Evolutionary conservation across 1,139 yeast genomes (phyloP), one percentile per base, ranked within the genome.

Genomic region (Trichomonascaceae sp.): DNA sequence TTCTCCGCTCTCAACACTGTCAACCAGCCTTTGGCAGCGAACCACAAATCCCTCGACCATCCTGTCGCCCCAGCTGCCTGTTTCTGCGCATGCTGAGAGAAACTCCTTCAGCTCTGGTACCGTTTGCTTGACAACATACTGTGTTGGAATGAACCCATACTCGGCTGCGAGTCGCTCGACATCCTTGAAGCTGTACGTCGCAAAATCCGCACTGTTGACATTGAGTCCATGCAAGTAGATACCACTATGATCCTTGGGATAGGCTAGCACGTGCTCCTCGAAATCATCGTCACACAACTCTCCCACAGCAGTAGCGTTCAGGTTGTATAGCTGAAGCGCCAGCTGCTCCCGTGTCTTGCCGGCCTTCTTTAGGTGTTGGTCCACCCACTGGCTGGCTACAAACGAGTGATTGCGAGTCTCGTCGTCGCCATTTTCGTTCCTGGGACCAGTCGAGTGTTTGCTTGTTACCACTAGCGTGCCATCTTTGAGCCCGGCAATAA

Each of bases 1-100:
- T 11, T 6, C 23, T 11, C 23, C 23, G n/a, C n/a, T n/a, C 11
- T 51, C 54, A 13, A 34, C 31, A 11, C 27, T 13, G 3, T 16
- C 29, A n/a, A n/a, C n/a, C n/a, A n/a, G n/a, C n/a, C n/a, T 5
- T 13, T 14, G 27, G n/a, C 8, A 27, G 34, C 98, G 64, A 4
- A 92, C 64, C 2, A 92, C 99, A 59, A 89, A 92, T 0, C 99
- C 99, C 59, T 92, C 99, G 4, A 82, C 69, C 45, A 84, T 96
- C 29, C 65, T 60, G 2, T 68, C 74, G 1, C 78, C 59, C 59
- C 75, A 85, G 1, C 76, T 67, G 0, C 97, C 97, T 0, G 79
- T 72, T 35, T 67, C 60, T 0, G 77, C 69, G 37, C 77, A 68
- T 2, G 64, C 60, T 5, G 71, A 69, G 27, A 87, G 56, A 43